These are phyloP conservation scores for Linum trigynum DNA, from an alignment of 345 rosid species.

Conservation along the genomic window DNA sequence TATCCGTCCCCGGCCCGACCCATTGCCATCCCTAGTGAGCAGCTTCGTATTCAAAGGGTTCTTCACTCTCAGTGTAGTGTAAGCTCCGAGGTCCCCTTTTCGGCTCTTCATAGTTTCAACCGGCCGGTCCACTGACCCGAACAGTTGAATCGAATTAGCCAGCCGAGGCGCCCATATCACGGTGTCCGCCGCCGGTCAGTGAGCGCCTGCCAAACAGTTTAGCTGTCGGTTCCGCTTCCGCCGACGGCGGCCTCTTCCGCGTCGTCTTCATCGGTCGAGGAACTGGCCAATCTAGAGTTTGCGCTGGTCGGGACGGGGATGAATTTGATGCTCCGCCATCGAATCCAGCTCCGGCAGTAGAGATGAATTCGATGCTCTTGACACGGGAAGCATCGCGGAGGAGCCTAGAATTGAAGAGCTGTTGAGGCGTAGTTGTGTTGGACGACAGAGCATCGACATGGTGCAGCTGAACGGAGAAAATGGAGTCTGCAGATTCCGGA, in stretches of 20 bases:
- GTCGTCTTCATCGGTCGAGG: conserved; percentile 24
- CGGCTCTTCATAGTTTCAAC: conserved; percentile 12
- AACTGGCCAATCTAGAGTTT: conserved; percentile 18
- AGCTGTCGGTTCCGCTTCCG: conserved; percentile 19
- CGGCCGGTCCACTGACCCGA: conserved; percentile 44
- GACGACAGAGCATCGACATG: too few species aligned
- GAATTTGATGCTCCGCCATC: too few species aligned
- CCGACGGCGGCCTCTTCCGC: conserved; percentile 5
- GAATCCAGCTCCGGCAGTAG: too few species aligned
- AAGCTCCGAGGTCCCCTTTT: conserved; percentile 27
- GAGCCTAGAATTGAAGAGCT: too few species aligned
- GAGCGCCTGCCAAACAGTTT: conserved; percentile 39
- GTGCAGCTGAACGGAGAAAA: too few species aligned
- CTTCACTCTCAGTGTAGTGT: conserved; percentile 32
- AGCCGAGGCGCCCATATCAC: conserved; percentile 19
- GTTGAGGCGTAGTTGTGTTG: too few species aligned
- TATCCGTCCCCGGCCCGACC: too few species aligned
- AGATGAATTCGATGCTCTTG: too few species aligned
- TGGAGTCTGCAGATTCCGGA: not conserved
- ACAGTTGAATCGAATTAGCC: conserved; percentile 41
- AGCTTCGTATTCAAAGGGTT: conserved; percentile 21
- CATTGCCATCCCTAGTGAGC: too few species aligned
- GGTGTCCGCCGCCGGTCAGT: conserved; percentile 41
- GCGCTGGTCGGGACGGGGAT: too few species aligned
- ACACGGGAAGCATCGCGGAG: too few species aligned